Evolutionary conservation across 306 rosid genomes (phyloP).

Genomic region (Cucumis cinereus): DNA sequence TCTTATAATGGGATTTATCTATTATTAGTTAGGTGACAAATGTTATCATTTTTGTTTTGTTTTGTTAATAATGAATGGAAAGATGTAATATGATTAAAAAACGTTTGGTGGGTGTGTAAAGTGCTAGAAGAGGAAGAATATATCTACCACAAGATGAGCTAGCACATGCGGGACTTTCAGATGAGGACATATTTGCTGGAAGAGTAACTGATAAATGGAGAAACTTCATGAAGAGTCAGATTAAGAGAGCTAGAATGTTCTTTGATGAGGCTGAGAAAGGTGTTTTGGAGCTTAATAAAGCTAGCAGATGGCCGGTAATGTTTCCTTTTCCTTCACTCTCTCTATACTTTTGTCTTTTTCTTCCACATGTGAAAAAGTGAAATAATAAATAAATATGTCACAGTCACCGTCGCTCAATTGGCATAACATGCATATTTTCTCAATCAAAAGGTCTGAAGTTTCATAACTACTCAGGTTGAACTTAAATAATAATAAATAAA

Average conservation of each 20-base stretch:
- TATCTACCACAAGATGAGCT: slow-evolving; percentile 93
- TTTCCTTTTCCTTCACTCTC: not conserved
- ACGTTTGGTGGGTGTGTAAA: slow-evolving; percentile 6
- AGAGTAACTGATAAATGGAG: slow-evolving; percentile 73
- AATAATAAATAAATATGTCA: too few species aligned
- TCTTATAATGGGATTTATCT: too few species aligned
- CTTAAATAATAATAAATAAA: too few species aligned
- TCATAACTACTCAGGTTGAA: too few species aligned
- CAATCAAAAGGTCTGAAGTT: too few species aligned
- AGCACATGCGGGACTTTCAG: slow-evolving; percentile 69
- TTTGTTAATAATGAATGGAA: not conserved
- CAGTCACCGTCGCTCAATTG: too few species aligned
- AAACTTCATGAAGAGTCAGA: slow-evolving; percentile 74
- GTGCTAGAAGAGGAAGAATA: slow-evolving; percentile 91
- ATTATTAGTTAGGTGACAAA: too few species aligned
- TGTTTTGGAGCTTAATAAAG: slow-evolving; percentile 53
- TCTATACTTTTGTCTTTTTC: too few species aligned
- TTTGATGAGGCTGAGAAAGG: slow-evolving; percentile 88
- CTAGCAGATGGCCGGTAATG: slow-evolving; percentile 80
- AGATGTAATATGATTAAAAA: not conserved
- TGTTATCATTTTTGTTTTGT: not conserved
- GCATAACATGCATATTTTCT: too few species aligned
- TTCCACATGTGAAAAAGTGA: too few species aligned
- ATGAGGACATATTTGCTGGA: slow-evolving; percentile 59
- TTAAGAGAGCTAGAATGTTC: slow-evolving; percentile 72